phyloP scores from a whole-genome alignment of 106 monocot genomes.

The Dendrobium chrysotoxum region DNA sequence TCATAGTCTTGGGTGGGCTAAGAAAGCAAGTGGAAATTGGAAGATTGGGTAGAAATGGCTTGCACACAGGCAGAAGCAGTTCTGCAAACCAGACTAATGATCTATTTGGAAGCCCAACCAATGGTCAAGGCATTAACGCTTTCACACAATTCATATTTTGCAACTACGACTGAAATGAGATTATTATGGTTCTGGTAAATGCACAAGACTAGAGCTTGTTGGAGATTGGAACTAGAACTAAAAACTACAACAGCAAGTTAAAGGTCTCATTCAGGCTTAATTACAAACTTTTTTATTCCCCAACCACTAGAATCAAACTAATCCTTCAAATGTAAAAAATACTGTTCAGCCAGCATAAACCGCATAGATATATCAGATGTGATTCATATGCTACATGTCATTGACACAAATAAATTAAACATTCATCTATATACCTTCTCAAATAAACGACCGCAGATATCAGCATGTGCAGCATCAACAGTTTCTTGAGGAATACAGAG shows the following conservation, averaged over 20 bases:
- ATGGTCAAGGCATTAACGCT: too few species aligned
- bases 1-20: too few species aligned
- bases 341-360: neutral
- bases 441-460: slow-evolving; percentile 85
- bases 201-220: neutral
- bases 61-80: too few species aligned
- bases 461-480: slow-evolving; percentile 85
- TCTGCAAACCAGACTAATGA: too few species aligned
- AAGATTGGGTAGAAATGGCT: too few species aligned
- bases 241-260: neutral
- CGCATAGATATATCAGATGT: neutral
- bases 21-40: too few species aligned
- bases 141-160: too few species aligned
- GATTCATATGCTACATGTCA: neutral
- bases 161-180: too few species aligned
- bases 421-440: slow-evolving; percentile 54
- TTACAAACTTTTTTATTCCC: neutral
- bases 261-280: neutral
- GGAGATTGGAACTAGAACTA: neutral
- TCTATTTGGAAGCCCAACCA: too few species aligned
- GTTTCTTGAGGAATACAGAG: slow-evolving; percentile 83
- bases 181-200: too few species aligned
- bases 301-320: neutral
- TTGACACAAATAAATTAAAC: neutral
- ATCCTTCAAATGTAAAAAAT: neutral